These are phyloP conservation scores for Brassica balearica DNA, from an alignment of 441 rosid species.

Conservation along the genomic window DNA sequence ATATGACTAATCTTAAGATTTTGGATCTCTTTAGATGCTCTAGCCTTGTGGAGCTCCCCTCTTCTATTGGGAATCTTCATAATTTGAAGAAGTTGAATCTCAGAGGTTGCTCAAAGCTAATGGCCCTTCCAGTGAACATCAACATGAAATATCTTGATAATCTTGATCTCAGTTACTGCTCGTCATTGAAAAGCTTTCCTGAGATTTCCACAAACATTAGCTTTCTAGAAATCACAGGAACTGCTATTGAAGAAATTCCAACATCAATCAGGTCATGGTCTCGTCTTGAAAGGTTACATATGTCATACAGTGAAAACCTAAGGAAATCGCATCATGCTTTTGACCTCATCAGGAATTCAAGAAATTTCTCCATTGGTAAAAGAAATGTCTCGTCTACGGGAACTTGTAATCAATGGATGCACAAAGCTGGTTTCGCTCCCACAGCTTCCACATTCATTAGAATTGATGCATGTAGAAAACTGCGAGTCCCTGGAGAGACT, in stretches of 20 bases:
- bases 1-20: not conserved
- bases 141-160: not conserved
- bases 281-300: not conserved
- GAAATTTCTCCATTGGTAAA: not conserved
- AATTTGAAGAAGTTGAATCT: not conserved
- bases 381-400: not conserved
- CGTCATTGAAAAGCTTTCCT: not conserved
- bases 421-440: not conserved
- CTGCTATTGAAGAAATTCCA: slow-evolving; percentile 19
- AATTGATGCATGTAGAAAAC: not conserved
- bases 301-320: not conserved
- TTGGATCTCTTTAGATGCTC: not conserved
- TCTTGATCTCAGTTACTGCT: not conserved
- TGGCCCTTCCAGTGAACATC: not conserved
- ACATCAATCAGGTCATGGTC: slow-evolving; percentile 7
- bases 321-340: not conserved
- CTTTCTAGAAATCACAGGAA: no score
- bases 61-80: slow-evolving; percentile 1
- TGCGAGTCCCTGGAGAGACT: not conserved
- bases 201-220: slow-evolving; percentile 20
- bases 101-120: not conserved
- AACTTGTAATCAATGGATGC: not conserved
- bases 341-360: not conserved
- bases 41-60: not conserved
- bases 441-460: not conserved